phyloP scores from a whole-genome alignment of 2,329 filamentous ascomycete genomes.

The Xylaria sp. region DNA sequence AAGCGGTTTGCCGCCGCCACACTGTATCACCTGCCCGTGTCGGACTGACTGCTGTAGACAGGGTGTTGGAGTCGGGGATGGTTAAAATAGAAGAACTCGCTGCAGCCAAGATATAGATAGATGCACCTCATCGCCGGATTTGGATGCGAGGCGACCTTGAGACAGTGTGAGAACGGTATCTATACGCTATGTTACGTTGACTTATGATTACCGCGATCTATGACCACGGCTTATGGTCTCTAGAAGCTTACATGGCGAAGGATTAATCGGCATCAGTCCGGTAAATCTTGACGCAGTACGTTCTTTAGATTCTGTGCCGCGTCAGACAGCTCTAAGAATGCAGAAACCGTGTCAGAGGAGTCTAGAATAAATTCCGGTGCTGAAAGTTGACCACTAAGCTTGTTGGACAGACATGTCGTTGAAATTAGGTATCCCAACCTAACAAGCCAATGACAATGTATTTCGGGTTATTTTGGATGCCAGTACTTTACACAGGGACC shows the following conservation, averaged over 20 bases:
- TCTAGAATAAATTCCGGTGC: background rate
- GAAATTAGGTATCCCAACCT: background rate
- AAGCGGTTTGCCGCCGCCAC: conserved; percentile 28
- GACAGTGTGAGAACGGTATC: conserved; percentile 16
- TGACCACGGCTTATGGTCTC: background rate
- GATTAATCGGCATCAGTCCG: background rate
- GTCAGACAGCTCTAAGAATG: background rate
- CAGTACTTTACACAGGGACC: background rate
- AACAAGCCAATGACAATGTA: conserved; percentile 1
- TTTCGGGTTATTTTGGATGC: conserved; percentile 7
- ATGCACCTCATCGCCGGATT: conserved; percentile 21
- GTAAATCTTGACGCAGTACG: conserved; percentile 7
- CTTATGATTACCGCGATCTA: background rate
- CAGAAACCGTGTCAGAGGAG: background rate
- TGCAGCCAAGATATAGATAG: conserved; percentile 28
- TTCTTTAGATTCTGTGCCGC: conserved; percentile 1
- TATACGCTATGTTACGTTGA: background rate
- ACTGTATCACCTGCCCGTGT: conserved; percentile 28
- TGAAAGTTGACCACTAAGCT: conserved; percentile 10
- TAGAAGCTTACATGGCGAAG: background rate
- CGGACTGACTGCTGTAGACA: conserved; percentile 13
- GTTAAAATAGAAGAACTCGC: conserved; percentile 33
- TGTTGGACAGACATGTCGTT: background rate
- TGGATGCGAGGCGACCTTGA: conserved; percentile 13
- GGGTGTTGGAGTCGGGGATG: conserved; percentile 10